phyloP scores from a whole-genome alignment of 495 filamentous ascomycete genomes.

The Aspergillus cristatus region DNA sequence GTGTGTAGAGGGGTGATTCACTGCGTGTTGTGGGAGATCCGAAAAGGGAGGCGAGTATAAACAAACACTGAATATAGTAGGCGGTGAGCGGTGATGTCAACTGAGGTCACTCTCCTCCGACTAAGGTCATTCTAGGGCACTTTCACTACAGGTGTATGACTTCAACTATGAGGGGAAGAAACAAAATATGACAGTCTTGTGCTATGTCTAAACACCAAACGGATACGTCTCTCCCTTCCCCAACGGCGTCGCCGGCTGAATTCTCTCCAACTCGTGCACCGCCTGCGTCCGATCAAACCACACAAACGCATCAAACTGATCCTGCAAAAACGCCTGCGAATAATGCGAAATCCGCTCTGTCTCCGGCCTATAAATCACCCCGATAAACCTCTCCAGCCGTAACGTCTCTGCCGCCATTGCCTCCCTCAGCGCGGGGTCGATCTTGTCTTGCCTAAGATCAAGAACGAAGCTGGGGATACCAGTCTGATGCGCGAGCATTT shows the following conservation, averaged over 20 bases:
- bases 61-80: not conserved
- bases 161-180: too few relatives aligned
- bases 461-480: conserved; percentile 38
- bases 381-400: conserved; percentile 46
- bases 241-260: conserved; percentile 39
- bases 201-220: conserved; percentile 37
- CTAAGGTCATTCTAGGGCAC: too few relatives aligned
- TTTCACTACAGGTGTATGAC: too few relatives aligned
- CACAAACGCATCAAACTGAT: conserved; percentile 48
- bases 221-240: conserved; percentile 48
- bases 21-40: not conserved
- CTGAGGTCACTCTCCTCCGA: not conserved
- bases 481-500: conserved; percentile 36
- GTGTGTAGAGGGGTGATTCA: too few relatives aligned
- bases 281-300: conserved; percentile 49
- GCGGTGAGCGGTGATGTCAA: not conserved
- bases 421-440: conserved; percentile 26
- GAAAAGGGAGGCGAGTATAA: not conserved
- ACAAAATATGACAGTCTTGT: too few relatives aligned
- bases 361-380: conserved; percentile 50
- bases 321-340: conserved; percentile 40
- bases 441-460: conserved; percentile 35
- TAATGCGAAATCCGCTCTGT: conserved; percentile 49
- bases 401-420: conserved; percentile 29
- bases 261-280: conserved; percentile 40